phyloP scores from a whole-genome alignment of 768 basidiomycete genomes.

The Lentinula aciculospora region DNA sequence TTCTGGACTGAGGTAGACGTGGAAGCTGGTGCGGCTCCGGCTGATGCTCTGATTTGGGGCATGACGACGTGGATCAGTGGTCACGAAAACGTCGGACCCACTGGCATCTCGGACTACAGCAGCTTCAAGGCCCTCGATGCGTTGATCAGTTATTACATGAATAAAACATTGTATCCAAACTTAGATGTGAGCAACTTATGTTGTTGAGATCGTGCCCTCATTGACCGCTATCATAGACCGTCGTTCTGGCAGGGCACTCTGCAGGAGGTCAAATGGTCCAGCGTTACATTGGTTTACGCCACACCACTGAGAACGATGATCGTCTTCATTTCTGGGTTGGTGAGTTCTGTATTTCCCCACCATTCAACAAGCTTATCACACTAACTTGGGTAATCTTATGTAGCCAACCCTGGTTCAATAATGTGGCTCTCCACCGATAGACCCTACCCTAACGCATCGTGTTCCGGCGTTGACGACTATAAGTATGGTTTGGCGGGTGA shows the following conservation, averaged over 20 bases:
- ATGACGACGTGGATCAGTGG: slow-evolving; percentile 8
- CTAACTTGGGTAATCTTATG: not conserved
- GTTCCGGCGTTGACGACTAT: slow-evolving; percentile 4
- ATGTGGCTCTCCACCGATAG: slow-evolving; percentile 9
- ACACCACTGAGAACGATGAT: slow-evolving; percentile 1
- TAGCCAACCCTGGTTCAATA: slow-evolving; percentile 9
- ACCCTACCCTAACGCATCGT: not conserved
- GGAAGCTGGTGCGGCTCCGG: not conserved
- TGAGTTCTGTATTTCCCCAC: not conserved
- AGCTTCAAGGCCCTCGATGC: slow-evolving; percentile 6
- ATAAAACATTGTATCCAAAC: slow-evolving; percentile 1
- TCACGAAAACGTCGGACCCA: slow-evolving; percentile 4
- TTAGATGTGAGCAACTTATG: not conserved
- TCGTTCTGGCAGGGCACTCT: slow-evolving; percentile 9
- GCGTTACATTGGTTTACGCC: slow-evolving; percentile 7
- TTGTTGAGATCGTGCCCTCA: not conserved
- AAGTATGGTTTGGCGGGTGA: not conserved
- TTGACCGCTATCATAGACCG: not conserved
- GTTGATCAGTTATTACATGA: slow-evolving; percentile 7
- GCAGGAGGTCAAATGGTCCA: slow-evolving; percentile 9
- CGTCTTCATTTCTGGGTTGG: slow-evolving; percentile 9
- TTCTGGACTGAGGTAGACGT: slow-evolving; percentile 7
- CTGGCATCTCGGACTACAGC: not conserved
- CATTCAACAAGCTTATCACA: too few species aligned
- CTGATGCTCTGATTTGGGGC: slow-evolving; percentile 2